Evolutionary conservation across 1,284 basidiomycete genomes (phyloP), one percentile per base, ranked within the genome.

Genomic region (Somion occarium): DNA sequence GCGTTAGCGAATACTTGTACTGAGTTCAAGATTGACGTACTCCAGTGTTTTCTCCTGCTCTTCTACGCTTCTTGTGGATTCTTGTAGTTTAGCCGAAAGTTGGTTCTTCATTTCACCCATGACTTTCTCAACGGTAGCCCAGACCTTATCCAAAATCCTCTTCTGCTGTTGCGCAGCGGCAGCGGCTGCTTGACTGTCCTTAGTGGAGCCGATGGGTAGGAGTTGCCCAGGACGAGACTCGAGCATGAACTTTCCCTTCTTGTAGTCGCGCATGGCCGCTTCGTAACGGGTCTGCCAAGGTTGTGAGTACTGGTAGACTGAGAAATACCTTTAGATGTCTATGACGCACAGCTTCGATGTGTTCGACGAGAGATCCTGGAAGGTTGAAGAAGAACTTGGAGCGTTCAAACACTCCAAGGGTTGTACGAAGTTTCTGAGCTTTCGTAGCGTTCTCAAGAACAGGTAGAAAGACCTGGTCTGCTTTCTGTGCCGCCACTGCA

Each of bases 311-410:
- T 11, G 5, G 20, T 5, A 22, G 7, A 22, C 13, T 43, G 22
- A 13, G n/a, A n/a, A n/a, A n/a, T n/a, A n/a, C n/a, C n/a, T n/a
- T n/a, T n/a, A n/a, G n/a, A n/a, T 34, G 15, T 34, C 25, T n/a
- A 38, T 46, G 15, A 75, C 86, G 57, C 61, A 93, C 91, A 53
- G 86, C 85, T 70, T 93, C 87, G 46, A 99, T 90, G 18, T 82
- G 88, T 65, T 97, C 96, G 22, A 91, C 80, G n/a, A 99, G 80
- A 42, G 88, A 87, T 20, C 91, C 89, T 0, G 97, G 96, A 19
- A 99, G 78, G 64, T 98, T 98, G 80, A 99, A 99, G 68, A 99
- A 93, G 78, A 98, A 99, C 62, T 95, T 97, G 51, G 91, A 95
- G 44, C 94, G 82, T 59, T 99, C 96, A 60, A 99, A 98, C 5